Percentiles rank a stretch among this genome's conserved stretches.
Evolutionary conservation across 1,284 basidiomycete species (phyloP).

Genomic region (Porogramme epimiltina): DNA sequence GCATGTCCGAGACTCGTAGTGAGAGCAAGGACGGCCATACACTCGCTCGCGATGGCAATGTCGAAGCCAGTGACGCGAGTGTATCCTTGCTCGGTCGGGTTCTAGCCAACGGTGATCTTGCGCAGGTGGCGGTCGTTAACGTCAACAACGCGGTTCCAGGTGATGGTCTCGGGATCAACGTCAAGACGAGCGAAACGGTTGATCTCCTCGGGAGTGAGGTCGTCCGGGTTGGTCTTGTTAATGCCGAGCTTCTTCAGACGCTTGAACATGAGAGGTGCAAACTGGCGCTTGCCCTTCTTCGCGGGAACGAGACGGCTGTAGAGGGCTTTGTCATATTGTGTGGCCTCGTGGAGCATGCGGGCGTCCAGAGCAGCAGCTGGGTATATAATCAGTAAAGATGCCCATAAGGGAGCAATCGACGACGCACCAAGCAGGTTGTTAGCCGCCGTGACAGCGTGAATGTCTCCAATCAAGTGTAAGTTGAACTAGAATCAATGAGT

Average conservation of each 20-base stretch:
- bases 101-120: constrained; percentile 92
- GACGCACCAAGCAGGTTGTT: constrained; percentile 90
- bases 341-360: constrained; percentile 97
- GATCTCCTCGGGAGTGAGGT: constrained; percentile 92
- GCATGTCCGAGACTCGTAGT: constrained; percentile 93
- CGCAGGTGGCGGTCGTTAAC: constrained; percentile 97
- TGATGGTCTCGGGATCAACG: constrained; percentile 90
- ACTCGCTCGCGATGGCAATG: constrained; percentile 96
- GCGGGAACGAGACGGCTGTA: constrained; percentile 92
- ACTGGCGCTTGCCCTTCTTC: constrained; percentile 94
- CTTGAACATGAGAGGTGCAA: constrained; percentile 96
- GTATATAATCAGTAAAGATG: constrained; percentile 1
- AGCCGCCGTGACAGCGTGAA: constrained; percentile 96
- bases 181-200: constrained; percentile 90
- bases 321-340: constrained; percentile 93
- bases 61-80: constrained; percentile 93
- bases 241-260: constrained; percentile 96
- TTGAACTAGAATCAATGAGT: too few relatives aligned
- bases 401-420: too few relatives aligned
- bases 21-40: constrained; percentile 97
- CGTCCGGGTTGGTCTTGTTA: constrained; percentile 91
- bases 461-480: constrained; percentile 96
- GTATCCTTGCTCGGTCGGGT: constrained; percentile 88
- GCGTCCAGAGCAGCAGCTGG: constrained; percentile 95
- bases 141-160: constrained; percentile 98